Evolutionary conservation across 2,329 filamentous ascomycete species (phyloP).

Genomic region (Tolypocladium sp.): DNA sequence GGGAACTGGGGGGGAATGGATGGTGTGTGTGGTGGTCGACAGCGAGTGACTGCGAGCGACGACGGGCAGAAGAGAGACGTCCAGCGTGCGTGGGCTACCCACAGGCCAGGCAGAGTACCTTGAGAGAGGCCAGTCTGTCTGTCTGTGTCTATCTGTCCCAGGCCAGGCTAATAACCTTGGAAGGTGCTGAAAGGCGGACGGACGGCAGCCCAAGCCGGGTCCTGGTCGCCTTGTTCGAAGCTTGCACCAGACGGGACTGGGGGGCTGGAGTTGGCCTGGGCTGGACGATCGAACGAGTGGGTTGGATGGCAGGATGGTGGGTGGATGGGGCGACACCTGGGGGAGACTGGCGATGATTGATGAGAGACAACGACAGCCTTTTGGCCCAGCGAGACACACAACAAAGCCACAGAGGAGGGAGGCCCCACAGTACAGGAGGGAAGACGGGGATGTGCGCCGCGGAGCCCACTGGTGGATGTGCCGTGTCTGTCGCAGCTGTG

Average conservation of each 20-base stretch:
- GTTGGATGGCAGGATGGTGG: not conserved
- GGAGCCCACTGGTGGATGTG: not conserved
- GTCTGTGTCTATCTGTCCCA: not conserved
- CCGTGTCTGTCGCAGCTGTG: not conserved
- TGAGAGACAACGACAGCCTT: not conserved
- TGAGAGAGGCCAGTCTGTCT: not conserved
- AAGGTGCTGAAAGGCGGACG: not conserved
- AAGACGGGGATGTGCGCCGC: not conserved
- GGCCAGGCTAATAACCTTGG: not conserved
- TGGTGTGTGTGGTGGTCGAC: not conserved
- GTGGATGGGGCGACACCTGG: not conserved
- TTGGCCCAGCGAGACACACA: not conserved
- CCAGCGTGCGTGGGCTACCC: not conserved
- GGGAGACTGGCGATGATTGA: not conserved
- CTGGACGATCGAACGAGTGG: not conserved
- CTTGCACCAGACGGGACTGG: slow-evolving; percentile 7
- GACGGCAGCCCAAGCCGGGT: not conserved
- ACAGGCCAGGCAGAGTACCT: not conserved
- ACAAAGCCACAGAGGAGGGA: not conserved
- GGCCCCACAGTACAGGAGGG: not conserved
- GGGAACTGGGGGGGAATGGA: not conserved
- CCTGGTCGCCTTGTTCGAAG: slow-evolving; percentile 2
- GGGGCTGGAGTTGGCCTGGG: not conserved
- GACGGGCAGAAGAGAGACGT: not conserved
- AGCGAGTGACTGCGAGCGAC: not conserved